Base-by-base conservation (phyloP, 2,329 filamentous ascomycete species). In the Tothia fuscella region DNA sequence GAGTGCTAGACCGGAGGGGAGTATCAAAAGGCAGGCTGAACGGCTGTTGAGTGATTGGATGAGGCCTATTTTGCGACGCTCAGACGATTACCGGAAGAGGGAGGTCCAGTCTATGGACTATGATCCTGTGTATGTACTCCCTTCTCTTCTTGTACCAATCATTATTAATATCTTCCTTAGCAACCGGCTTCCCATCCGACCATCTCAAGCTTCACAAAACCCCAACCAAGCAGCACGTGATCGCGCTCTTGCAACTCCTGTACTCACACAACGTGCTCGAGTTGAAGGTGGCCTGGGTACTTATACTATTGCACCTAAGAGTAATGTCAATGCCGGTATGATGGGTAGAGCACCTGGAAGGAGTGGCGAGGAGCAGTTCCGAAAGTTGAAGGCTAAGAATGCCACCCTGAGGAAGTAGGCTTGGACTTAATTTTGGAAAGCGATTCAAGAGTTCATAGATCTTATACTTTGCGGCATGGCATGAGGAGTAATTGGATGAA, bases 1-100 rank as follows among this genome's bases (percentile, higher is more conserved):
- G 63, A 93, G 84, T 68, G 93, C 88, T 66, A 81, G 85, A 50
- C 82, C 88, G 1, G 85, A 96, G 62, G 69, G 80, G 4, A 74
- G 72, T 47, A 95, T 98, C 68, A 95, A 95, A 69, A 80, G 89
- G 50, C 85, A 88, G 65, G 91, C 91, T 1, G 88, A 96, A 66
- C 78, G 83, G 37, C 70, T 96, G n/a, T 71, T 95, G 43, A 85
- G 84, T 43, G 89, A 96, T 57, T 98, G 91, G 91, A 94, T 87
- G 49, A 74, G 91, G 30, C 88, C 89, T 3, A 93, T 98, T 48
- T 71, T 98, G 41, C 89, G 93, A 66, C 80, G 87, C 51, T 93
- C 84, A 47, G 87, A 94, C 53, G 87, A 95, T 60, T 95, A 93
- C 67, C 88, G 86, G 64, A 91, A 94, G 67, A 78, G 83, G 47